Evolutionary conservation across 163 green algal genomes (phyloP), one percentile per base, ranked within the genome.

Genomic region (Scenedesmus sp.): DNA sequence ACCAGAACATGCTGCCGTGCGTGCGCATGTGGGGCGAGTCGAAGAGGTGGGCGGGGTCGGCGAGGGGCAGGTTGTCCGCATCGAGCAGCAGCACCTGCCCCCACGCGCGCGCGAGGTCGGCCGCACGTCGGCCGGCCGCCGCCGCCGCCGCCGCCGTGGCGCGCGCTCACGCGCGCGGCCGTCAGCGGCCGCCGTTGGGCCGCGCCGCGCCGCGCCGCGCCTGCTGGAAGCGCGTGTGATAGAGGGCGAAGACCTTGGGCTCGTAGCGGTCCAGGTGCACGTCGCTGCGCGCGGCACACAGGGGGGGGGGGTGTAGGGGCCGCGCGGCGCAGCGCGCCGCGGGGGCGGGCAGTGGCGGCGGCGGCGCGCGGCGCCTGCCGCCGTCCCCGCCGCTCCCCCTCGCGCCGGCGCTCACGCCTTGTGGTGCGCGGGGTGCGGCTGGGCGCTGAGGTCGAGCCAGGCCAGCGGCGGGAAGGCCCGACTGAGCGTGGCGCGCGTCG

Each of bases 1-100:
- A 20, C 76, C 83, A 91, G 60, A 87, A 85, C 44, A 90, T 74
- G 39, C 50, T 75, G 58, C 87, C 87, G 20, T 65, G 11, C 14
- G 36, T 7, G 4, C 7, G 29, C 13, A 83, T 82, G 7, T 63
- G 36, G 1, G 53, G 24, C 17, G 58, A 39, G 2, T 76, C 51
- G 31, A 91, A 91, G 24, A 91, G 77, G 14, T 34, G 5, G 4
- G 50, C 29, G 2, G 84, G 86, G 47, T 88, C 62, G 9, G 18
- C 22, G 28, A 91, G 70, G 10, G 88, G 82, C n/a, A 86, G 44
- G 39, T 72, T 87, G 57, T 93, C 88, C 3, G 75, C 81, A 75
- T 93, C 88, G 56, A 91, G 64, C 42, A 87, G 56, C 72, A 92
- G 73, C 51, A 90, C 81, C 66, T 89, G 75, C 5, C 69, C 1